Evolutionary conservation across 2,329 filamentous ascomycete genomes (phyloP), one percentile per base, ranked within the genome.

Genomic region (Berkeleyomyces basicola): DNA sequence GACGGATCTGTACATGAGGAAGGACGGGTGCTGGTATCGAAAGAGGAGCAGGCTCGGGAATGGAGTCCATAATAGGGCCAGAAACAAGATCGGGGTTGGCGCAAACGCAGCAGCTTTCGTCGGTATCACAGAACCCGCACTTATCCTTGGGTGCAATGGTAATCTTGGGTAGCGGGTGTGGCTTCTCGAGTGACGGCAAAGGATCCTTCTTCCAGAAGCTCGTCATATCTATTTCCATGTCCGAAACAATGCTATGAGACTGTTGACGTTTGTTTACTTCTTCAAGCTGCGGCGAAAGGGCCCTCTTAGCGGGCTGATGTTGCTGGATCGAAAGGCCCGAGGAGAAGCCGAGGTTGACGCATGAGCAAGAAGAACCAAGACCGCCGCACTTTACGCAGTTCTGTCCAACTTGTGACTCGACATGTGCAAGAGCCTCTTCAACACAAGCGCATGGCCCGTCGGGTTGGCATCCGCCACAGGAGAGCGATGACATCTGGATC

Each of bases 71-170:
- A 7, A 55, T 16, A 11, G 58, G 63, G 59, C 61, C 23, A 31
- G 60, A 51, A 57, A 65, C 55, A 23, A 65, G 40, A 16, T 65
- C 63, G 4, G 75, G 73, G 67, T 91, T 88, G 33, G 87, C 88
- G 72, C 88, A 93, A 67, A 90, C 83, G 70, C 88, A 93, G 68
- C 88, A 88, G 0, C 86, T 90, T 3, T 87, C 87, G 65, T 91
- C 87, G 66, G 85, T 82, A 44, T 65, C 63, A 73, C 88, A 93
- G 74, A 93, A 93, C 5, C 88, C 88, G 71, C 88, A 93, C 23
- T 82, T 80, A 68, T 92, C 88, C 66, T 82, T 79, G 4, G 80
- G 76, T 9, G 76, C 74, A 49, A 79, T 72, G 16, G 69, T 64
- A 6, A 65, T 65, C n/a, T 58, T 58, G 47, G 71, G 69, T 16